Percentiles rank a stretch among this genome's conserved stretches.
Evolutionary conservation across 1,284 basidiomycete genomes (phyloP).

Genomic region (Blastosporella zonata): DNA sequence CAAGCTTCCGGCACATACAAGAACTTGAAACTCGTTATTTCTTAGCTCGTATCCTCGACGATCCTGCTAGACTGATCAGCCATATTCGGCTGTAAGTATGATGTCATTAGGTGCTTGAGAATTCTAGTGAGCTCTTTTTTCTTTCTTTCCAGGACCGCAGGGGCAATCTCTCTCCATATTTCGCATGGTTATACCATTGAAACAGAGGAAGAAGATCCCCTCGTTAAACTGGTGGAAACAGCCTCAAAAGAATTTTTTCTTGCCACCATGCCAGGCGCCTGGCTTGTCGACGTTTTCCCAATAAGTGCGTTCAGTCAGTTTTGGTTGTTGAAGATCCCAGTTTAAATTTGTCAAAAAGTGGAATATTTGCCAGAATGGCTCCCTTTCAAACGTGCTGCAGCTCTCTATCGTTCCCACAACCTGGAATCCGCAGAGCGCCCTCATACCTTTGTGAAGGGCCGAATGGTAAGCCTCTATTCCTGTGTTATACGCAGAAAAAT

Average conservation of each 20-base stretch:
- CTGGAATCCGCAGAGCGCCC: slow-evolving; percentile 19
- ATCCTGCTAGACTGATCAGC: slow-evolving; percentile 21
- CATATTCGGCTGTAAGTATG: slow-evolving; percentile 23
- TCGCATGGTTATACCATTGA: slow-evolving; percentile 28
- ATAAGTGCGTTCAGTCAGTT: slow-evolving; percentile 17
- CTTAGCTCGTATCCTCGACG: slow-evolving; percentile 20
- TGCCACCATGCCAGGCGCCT: slow-evolving; percentile 24
- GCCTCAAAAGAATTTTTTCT: slow-evolving; percentile 27
- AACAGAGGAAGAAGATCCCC: slow-evolving; percentile 23
- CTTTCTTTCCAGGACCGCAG: slow-evolving; percentile 21
- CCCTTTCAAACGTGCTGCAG: slow-evolving; percentile 23
- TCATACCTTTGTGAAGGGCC: slow-evolving; percentile 23
- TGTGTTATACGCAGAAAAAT: not conserved
- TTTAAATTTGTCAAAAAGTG: slow-evolving; percentile 5
- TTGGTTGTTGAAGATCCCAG: not conserved
- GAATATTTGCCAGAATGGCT: slow-evolving; percentile 24
- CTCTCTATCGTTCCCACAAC: slow-evolving; percentile 18
- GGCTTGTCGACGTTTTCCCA: slow-evolving; percentile 27
- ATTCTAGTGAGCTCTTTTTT: not conserved
- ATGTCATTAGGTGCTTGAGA: not conserved
- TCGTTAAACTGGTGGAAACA: slow-evolving; percentile 25
- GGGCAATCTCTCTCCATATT: slow-evolving; percentile 26
- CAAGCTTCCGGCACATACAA: slow-evolving; percentile 17
- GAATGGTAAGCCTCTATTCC: slow-evolving; percentile 17
- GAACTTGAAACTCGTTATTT: slow-evolving; percentile 24